These are phyloP conservation scores for Sphaerulina vaccinii DNA, from an alignment of 2,329 filamentous ascomycete species.

Conservation along the genomic window DNA sequence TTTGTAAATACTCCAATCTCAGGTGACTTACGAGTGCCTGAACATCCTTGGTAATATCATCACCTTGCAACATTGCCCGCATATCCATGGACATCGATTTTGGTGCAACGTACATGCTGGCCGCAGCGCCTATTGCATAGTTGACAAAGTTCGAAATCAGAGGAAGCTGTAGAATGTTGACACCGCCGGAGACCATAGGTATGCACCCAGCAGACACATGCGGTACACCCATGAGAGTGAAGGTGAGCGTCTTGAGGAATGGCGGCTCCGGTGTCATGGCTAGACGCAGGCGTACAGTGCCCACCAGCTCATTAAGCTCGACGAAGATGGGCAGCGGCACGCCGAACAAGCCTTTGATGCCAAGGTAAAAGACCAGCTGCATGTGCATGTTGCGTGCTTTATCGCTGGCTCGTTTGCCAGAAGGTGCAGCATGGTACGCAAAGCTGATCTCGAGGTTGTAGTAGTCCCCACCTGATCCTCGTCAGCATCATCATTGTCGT, in stretches of 20 bases:
- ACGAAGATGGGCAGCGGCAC: constrained; percentile 85
- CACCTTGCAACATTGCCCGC: constrained; percentile 84
- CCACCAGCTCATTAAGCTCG: constrained; percentile 86
- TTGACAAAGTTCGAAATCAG: constrained; percentile 96
- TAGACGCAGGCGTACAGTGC: constrained; percentile 77
- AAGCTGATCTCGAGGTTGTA: constrained; percentile 91
- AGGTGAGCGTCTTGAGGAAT: constrained; percentile 86
- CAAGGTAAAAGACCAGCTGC: constrained; percentile 91
- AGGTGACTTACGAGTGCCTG: constrained; percentile 56
- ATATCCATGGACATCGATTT: constrained; percentile 87
- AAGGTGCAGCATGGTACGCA: constrained; percentile 85
- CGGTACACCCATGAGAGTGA: constrained; percentile 91
- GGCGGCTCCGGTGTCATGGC: constrained; percentile 88
- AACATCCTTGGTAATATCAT: constrained; percentile 87
- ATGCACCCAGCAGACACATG: constrained; percentile 87
- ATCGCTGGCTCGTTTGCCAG: constrained; percentile 66
- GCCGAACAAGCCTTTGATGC: constrained; percentile 83
- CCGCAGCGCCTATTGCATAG: constrained; percentile 84
- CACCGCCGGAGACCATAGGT: constrained; percentile 85
- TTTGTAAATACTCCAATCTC: background rate
- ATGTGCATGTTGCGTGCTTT: constrained; percentile 94
- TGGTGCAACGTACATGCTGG: constrained; percentile 89
- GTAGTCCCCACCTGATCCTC: constrained; percentile 62
- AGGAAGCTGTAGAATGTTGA: constrained; percentile 88
- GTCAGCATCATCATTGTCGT: background rate